Percentiles rank a stretch among this genome's conserved stretches.
These are phyloP conservation scores for Balakata baccata DNA, from an alignment of 345 rosid genomes.

Conservation along the genomic window DNA sequence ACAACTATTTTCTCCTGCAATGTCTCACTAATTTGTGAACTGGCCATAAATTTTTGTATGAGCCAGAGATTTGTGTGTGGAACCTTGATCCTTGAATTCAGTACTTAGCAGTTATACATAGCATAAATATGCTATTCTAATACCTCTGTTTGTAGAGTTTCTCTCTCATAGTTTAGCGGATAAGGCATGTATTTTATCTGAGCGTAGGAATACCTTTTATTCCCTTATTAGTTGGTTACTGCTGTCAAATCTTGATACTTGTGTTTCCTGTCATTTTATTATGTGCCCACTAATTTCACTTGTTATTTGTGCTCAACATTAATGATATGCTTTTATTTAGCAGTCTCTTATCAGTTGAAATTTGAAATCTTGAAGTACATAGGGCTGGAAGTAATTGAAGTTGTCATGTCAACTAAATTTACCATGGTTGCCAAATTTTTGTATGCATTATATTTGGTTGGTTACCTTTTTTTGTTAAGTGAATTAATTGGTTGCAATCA, in stretches of 20 bases:
- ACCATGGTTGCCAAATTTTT: neutral
- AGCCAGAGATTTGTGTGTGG: neutral
- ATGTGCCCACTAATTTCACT: neutral
- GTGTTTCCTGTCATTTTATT: neutral
- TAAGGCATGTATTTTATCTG: no score
- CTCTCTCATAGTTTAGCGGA: no score
- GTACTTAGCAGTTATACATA: neutral
- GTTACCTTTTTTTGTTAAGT: neutral
- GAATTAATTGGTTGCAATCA: neutral
- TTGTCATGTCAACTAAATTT: neutral
- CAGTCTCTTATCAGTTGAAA: neutral
- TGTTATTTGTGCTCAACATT: neutral
- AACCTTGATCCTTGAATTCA: neutral
- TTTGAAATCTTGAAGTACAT: no score
- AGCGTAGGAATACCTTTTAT: no score
- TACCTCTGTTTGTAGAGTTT: no score
- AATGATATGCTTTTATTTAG: neutral
- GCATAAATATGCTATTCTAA: neutral
- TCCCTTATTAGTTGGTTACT: neutral
- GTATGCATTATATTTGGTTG: neutral
- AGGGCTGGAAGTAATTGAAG: neutral
- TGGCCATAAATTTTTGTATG: neutral
- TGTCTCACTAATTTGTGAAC: neutral
- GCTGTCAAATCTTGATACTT: neutral
- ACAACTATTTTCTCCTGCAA: neutral